phyloP scores from a whole-genome alignment of 2,329 filamentous ascomycete genomes.

The Phaeosphaeriaceae sp. region DNA sequence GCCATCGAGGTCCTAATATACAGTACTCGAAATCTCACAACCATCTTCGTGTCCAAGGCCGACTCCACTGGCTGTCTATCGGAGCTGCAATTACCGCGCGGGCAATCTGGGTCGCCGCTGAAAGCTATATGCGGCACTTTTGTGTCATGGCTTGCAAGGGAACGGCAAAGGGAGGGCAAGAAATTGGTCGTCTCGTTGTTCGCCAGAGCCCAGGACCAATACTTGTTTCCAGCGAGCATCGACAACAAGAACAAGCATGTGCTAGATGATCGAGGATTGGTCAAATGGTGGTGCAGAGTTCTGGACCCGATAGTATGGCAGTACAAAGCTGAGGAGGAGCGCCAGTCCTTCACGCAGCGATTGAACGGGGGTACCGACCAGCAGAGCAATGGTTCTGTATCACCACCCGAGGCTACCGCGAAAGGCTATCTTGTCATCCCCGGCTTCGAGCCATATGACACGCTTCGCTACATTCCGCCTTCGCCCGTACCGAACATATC shows the following conservation, averaged over 20 bases:
- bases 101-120: conserved; percentile 70
- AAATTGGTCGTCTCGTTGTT: conserved; percentile 87
- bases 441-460: conserved; percentile 83
- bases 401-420: conserved; percentile 50
- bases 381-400: conserved; percentile 22
- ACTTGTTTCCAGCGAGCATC: conserved; percentile 91
- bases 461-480: conserved; percentile 76
- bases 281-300: conserved; percentile 95
- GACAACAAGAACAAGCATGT: conserved; percentile 89
- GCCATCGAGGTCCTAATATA: conserved; percentile 90
- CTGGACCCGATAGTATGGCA: conserved; percentile 75
- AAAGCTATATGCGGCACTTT: conserved; percentile 78
- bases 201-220: conserved; percentile 89
- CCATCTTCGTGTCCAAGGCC: conserved; percentile 94
- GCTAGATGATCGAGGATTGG: conserved; percentile 85
- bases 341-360: conserved; percentile 40
- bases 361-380: conserved; percentile 36
- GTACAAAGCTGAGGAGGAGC: conserved; percentile 54
- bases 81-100: conserved; percentile 64
- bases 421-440: conserved; percentile 87
- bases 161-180: conserved; percentile 69
- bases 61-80: conserved; percentile 91
- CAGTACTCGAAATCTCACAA: conserved; percentile 78
- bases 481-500: conserved; percentile 49
- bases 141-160: conserved; percentile 74